Base-by-base conservation (phyloP, 2,329 filamentous ascomycete species). In the Stagonosporopsis vannaccii region DNA sequence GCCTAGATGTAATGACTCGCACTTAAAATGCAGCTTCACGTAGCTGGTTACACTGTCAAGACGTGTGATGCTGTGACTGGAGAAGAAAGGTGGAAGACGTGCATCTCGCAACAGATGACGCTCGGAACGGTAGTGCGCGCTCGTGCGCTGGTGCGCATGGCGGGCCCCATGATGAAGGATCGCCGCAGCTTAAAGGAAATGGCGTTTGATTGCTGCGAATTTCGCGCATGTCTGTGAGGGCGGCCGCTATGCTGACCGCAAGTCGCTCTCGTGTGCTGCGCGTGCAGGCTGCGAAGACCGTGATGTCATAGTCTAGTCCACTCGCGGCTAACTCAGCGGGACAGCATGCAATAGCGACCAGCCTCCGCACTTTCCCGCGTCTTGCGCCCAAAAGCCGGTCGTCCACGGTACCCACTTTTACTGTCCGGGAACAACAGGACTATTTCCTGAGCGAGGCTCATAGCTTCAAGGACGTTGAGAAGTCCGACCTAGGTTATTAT, bases 131-230 rank as follows among this genome's bases (percentile, higher is more conserved):
- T 49, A 52, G 58, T 54, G 51, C 50, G 37, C 30, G 30, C 30
- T 32, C 15, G 30, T 32, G 30, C 40, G 40, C 23, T 36, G 19
- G 30, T 39, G 49, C 36, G 20, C 37, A 37, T 25, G 30, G 46
- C 40, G 51, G 55, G 41, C 41, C 47, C 55, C 59, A 44, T 55
- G 51, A 51, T 53, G 44, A 51, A 53, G 28, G 59, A 66, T 66
- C 63, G 54, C 42, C 63, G 43, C 41, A 49, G 57, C 60, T 58
- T 51, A 35, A 39, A 32, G 45, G 41, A 26, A 20, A 43, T 32
- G 47, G 47, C 50, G 33, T 53, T 51, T 66, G 65, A 67, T 63
- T 64, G 63, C 56, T 56, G 56, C 44, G 48, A 48, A 59, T 47
- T 39, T 56, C 51, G 51, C 57, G 59, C 62, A 60, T 59, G 33